These are phyloP conservation scores for Thuja plicata DNA, from an alignment of 83 land plant species.

Conservation along the genomic window DNA sequence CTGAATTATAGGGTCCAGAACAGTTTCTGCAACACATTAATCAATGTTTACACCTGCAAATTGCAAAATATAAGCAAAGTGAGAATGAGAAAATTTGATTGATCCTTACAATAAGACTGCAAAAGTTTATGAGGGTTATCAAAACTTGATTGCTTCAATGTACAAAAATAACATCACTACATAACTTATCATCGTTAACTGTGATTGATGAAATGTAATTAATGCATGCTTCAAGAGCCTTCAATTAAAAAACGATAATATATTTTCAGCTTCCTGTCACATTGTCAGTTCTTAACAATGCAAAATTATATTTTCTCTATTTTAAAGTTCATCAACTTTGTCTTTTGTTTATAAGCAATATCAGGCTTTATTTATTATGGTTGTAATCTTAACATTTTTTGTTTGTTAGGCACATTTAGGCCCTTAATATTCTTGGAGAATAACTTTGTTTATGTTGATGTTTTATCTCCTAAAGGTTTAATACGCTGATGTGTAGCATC, in stretches of 20 bases:
- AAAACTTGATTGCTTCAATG: not conserved
- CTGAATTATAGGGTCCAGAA: not conserved
- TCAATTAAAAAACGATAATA: not conserved
- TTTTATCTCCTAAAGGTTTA: no score
- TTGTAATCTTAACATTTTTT: no score
- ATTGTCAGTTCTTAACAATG: not conserved
- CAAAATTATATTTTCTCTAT: no score
- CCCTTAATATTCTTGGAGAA: no score
- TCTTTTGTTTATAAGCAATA: no score
- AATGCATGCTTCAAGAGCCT: not conserved
- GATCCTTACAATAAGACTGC: not conserved
- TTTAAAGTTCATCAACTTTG: no score
- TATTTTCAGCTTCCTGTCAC: constrained; percentile 1
- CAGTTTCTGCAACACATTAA: not conserved
- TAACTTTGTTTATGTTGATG: no score
- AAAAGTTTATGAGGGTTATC: not conserved
- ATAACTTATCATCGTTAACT: not conserved
- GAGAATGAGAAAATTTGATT: not conserved
- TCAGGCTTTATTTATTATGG: no score
- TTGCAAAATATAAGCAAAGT: not conserved
- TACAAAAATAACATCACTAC: not conserved
- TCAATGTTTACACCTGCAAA: not conserved
- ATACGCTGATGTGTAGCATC: no score
- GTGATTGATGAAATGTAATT: not conserved
- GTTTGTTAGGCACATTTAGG: no score